phyloP scores from a whole-genome alignment of 352 stramenopile genomes.

The Pythium aphanidermatum region DNA sequence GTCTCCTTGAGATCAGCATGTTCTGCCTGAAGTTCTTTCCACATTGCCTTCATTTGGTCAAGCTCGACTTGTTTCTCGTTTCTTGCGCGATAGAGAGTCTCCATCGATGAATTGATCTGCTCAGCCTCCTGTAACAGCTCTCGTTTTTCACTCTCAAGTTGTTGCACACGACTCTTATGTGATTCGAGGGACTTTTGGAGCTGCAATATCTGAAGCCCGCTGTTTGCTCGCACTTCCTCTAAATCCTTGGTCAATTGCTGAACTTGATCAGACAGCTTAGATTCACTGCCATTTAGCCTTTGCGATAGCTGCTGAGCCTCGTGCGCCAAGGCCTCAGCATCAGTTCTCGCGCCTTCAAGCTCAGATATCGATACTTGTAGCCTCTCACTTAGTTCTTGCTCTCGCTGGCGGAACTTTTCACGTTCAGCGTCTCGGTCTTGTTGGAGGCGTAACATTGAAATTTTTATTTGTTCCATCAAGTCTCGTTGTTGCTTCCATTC shows the following conservation, averaged over 20 bases:
- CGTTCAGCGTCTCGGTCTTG: conserved; percentile 43
- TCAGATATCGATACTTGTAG: conserved; percentile 26
- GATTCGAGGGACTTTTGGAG: conserved; percentile 50
- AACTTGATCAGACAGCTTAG: conserved; percentile 32
- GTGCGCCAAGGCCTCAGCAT: conserved; percentile 40
- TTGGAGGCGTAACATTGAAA: conserved; percentile 36
- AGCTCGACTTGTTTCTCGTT: conserved; percentile 55
- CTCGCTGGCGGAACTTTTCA: conserved; percentile 27
- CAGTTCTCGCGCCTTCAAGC: conserved; percentile 28
- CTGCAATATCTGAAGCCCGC: conserved; percentile 47
- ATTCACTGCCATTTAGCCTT: conserved; percentile 29
- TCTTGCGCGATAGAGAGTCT: conserved; percentile 39
- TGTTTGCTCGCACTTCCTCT: conserved; percentile 27
- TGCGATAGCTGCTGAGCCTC: conserved; percentile 48
- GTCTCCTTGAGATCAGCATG: conserved; percentile 54
- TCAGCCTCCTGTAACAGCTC: conserved; percentile 63
- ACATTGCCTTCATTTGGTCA: conserved; percentile 41
- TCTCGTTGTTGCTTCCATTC: conserved; percentile 12
- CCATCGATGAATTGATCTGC: conserved; percentile 47
- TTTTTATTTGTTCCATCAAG: conserved; percentile 38
- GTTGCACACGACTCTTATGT: conserved; percentile 30
- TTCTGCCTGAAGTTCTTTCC: conserved; percentile 41
- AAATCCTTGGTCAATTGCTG: conserved; percentile 46
- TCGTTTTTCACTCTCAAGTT: conserved; percentile 58
- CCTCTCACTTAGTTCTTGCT: conserved; percentile 38